Evolutionary conservation across 108 stramenopile species (phyloP), one percentile per base, ranked within the genome.

Genomic region (Heterococcus sp.): DNA sequence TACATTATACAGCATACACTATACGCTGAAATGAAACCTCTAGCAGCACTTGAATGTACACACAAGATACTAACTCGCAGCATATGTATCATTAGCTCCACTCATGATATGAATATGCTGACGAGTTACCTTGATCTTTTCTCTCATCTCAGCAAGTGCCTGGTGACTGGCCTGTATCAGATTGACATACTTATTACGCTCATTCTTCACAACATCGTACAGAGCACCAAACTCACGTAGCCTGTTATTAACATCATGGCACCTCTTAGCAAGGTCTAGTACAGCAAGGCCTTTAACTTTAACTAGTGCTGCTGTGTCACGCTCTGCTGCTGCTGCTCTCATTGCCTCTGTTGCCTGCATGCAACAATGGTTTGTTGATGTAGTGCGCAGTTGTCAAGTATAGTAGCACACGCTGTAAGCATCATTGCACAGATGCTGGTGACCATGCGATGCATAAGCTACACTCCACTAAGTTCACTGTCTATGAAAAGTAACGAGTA

Each of bases 81-180:
- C n/a, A n/a, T n/a, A n/a, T n/a, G n/a, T n/a, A n/a, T n/a, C n/a
- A n/a, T n/a, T n/a, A n/a, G n/a, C n/a, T n/a, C n/a, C n/a, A n/a
- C n/a, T n/a, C n/a, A n/a, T n/a, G n/a, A n/a, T n/a, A n/a, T n/a
- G n/a, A n/a, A n/a, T n/a, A n/a, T n/a, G n/a, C n/a, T n/a, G n/a
- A n/a, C n/a, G n/a, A n/a, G n/a, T n/a, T 3, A 91, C 89, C 73
- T 88, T 89, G 64, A 90, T 88, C 73, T 90, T 90, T 83, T 90
- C 90, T 39, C 86, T 85, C 90, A 89, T 90, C 75, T 91, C 90
- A 8, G 89, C 90, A 0, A 90, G 78, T 1, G 90, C 90, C 76
- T 91, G 90, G 40, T 83, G 32, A 34, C 65, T 58, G 3, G 87
- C 71, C 75, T 89, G 89, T 39, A 91, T 90, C 31, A 89, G 66